Conservation (phyloP, 768 basidiomycete species). For the Gloeopeniophorella convolvens region DNA sequence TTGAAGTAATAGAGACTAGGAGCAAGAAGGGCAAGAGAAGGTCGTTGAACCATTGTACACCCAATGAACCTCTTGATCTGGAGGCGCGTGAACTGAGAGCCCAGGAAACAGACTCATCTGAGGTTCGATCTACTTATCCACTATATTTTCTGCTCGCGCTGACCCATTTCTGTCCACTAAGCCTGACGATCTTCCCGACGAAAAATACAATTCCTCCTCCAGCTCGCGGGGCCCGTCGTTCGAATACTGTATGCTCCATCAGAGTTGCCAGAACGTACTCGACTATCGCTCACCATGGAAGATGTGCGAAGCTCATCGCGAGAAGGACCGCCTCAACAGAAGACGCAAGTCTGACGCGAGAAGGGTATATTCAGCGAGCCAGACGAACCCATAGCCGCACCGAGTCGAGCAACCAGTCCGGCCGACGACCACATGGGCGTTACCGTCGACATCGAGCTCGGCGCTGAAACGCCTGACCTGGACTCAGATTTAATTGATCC, state of each 20-base stretch:
- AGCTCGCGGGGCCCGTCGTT: slow-evolving; percentile 29
- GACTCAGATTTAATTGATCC: no score
- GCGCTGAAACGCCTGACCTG: background rate
- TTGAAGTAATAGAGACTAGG: background rate
- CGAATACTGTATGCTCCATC: slow-evolving; percentile 34
- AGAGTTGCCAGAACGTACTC: slow-evolving; percentile 40
- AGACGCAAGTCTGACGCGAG: slow-evolving; percentile 28
- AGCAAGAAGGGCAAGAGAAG: slow-evolving; percentile 1
- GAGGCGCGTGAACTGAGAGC: slow-evolving; percentile 3
- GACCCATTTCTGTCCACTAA: no score
- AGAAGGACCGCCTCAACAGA: slow-evolving; percentile 29
- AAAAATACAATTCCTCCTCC: slow-evolving; percentile 23
- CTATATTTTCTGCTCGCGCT: background rate
- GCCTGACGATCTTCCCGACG: slow-evolving; percentile 11
- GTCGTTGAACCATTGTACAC: background rate
- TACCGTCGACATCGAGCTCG: background rate
- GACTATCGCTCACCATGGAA: slow-evolving; percentile 39
- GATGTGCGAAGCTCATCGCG: slow-evolving; percentile 42
- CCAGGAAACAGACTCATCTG: background rate
- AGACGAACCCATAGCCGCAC: no score
- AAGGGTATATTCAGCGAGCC: background rate
- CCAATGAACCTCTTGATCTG: slow-evolving; percentile 4
- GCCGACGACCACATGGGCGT: background rate
- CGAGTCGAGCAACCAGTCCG: background rate
- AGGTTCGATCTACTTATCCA: slow-evolving; percentile 9